Evolutionary conservation across 106 monocot genomes (phyloP).

Genomic region (Alisma plantagoaquatica): DNA sequence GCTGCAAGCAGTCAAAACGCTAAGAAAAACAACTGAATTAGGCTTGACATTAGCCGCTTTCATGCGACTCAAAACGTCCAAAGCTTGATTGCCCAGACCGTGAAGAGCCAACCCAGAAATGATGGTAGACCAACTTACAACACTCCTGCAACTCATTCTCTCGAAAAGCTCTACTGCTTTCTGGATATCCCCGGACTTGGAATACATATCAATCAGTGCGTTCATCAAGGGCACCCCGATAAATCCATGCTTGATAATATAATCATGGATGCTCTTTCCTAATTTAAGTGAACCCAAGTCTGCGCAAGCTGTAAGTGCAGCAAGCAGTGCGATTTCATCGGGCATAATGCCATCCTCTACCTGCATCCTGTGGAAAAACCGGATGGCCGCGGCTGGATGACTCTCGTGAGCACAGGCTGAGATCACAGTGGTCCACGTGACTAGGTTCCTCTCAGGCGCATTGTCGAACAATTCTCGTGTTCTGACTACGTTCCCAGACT

Average conservation of each 20-base stretch:
- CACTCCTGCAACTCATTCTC: slow-evolving; percentile 40
- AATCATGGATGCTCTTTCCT: slow-evolving; percentile 53
- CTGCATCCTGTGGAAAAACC: slow-evolving; percentile 50
- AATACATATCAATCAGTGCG: slow-evolving; percentile 80
- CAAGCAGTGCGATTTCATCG: slow-evolving; percentile 24
- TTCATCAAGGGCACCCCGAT: slow-evolving; percentile 30
- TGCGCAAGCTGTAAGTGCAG: slow-evolving; percentile 41
- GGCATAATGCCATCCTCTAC: slow-evolving; percentile 18
- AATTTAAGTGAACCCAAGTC: slow-evolving; percentile 56
- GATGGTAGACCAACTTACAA: slow-evolving; percentile 69
- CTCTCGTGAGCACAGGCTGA: slow-evolving; percentile 18
- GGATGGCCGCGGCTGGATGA: slow-evolving; percentile 34
- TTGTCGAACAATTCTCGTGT: background rate
- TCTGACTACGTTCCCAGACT: slow-evolving; percentile 27
- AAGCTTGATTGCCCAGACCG: slow-evolving; percentile 49
- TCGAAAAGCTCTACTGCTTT: slow-evolving; percentile 56
- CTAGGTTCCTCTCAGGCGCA: slow-evolving; percentile 1
- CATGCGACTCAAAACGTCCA: slow-evolving; percentile 40
- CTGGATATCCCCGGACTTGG: slow-evolving; percentile 48
- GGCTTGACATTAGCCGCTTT: slow-evolving; percentile 32
- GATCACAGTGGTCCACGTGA: slow-evolving; percentile 11
- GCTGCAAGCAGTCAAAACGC: slow-evolving; percentile 59
- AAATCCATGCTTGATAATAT: slow-evolving; percentile 14
- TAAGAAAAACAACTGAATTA: slow-evolving; percentile 59
- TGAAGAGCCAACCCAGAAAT: slow-evolving; percentile 72